Evolutionary conservation across 2,329 filamentous ascomycete genomes (phyloP).

Genomic region (Penicillium janthinellum): DNA sequence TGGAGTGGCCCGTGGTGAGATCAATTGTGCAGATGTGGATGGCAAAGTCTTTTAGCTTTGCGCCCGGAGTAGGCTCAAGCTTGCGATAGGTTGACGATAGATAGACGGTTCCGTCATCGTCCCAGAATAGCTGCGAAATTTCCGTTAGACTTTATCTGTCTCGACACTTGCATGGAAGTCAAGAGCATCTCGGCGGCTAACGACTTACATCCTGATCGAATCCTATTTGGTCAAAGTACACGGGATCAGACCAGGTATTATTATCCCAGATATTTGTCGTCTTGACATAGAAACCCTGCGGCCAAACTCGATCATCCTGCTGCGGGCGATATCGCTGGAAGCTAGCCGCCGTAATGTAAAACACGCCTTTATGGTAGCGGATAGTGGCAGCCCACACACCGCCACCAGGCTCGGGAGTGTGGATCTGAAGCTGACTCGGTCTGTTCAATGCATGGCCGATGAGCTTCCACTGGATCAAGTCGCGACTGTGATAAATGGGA

Average conservation of each 20-base stretch:
- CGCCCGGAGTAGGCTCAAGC: conserved; percentile 41
- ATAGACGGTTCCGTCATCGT: conserved; percentile 54
- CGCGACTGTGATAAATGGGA: conserved; percentile 61
- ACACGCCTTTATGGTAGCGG: conserved; percentile 47
- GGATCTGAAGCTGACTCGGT: conserved; percentile 38
- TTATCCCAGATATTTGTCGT: conserved; percentile 58
- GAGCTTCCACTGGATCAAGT: conserved; percentile 46
- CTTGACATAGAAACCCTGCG: conserved; percentile 57
- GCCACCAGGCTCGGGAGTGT: conserved; percentile 36
- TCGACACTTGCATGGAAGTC: neutral
- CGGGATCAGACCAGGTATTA: conserved; percentile 54
- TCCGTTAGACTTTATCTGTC: neutral
- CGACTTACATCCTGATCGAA: conserved; percentile 56
- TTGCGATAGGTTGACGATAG: conserved; percentile 46
- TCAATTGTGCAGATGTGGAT: conserved; percentile 42
- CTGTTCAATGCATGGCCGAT: conserved; percentile 40
- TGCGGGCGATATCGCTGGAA: conserved; percentile 47
- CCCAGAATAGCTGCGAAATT: conserved; percentile 52
- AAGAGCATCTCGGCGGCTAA: neutral
- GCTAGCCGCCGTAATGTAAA: conserved; percentile 51
- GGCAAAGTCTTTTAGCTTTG: conserved; percentile 55
- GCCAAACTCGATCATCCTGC: conserved; percentile 52
- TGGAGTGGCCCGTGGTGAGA: conserved; percentile 35
- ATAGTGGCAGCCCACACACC: conserved; percentile 54
- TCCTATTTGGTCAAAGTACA: conserved; percentile 57